Percentiles rank a stretch among this genome's conserved stretches.
These are phyloP conservation scores for Saccharum hybrid DNA, from an alignment of 202 grass and related monocot genomes.

Conservation along the genomic window DNA sequence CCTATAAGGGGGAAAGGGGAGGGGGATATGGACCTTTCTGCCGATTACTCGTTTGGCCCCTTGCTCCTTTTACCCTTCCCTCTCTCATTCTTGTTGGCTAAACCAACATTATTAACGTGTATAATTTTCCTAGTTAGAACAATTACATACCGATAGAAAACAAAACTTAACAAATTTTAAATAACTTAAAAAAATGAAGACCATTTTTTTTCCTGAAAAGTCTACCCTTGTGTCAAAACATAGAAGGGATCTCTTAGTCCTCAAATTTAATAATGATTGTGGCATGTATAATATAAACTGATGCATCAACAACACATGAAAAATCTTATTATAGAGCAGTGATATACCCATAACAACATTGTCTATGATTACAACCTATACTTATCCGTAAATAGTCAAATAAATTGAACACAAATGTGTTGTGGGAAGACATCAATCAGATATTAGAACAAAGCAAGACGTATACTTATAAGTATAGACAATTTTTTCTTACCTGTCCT, in stretches of 20 bases:
- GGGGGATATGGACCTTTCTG: too few species aligned
- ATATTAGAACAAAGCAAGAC: not conserved
- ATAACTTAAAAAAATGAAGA: too few species aligned
- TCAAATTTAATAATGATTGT: not conserved
- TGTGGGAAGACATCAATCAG: constrained; percentile 1
- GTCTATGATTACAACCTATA: not conserved
- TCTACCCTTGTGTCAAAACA: too few species aligned
- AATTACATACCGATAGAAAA: too few species aligned
- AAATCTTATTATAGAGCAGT: not conserved
- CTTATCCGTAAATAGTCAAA: not conserved
- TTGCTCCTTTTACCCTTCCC: too few species aligned
- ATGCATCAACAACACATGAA: not conserved
- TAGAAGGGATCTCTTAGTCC: too few species aligned
- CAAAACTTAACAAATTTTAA: too few species aligned
- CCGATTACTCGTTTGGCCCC: too few species aligned
- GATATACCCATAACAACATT: not conserved
- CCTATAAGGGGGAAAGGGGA: too few species aligned
- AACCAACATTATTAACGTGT: not conserved
- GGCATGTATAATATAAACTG: not conserved
- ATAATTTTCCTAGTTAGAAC: too few species aligned
- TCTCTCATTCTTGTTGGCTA: too few species aligned
- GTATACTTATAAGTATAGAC: constrained; percentile 23
- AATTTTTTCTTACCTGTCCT: constrained; percentile 69
- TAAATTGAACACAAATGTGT: constrained; percentile 9
- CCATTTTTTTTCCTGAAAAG: too few species aligned